Evolutionary conservation across 345 rosid genomes (phyloP).

Genomic region (Pseudoturritis turrita): DNA sequence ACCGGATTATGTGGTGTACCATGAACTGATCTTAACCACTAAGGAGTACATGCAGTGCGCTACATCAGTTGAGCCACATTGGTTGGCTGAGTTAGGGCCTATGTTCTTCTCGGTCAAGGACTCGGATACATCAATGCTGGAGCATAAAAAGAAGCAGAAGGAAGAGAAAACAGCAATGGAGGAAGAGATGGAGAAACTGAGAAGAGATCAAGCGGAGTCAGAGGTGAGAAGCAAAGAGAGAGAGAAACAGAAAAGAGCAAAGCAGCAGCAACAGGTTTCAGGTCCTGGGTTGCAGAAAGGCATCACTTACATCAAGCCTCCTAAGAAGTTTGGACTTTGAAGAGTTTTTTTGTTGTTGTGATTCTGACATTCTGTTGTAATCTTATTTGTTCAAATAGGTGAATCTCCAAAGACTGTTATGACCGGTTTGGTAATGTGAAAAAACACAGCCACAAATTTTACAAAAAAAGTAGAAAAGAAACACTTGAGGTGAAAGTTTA

Average conservation of each 20-base stretch:
- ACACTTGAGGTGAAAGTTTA: no score
- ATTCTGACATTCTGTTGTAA: background rate
- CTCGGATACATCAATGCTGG: conserved; percentile 79
- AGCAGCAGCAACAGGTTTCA: conserved; percentile 71
- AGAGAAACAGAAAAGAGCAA: conserved; percentile 57
- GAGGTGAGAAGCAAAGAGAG: conserved; percentile 49
- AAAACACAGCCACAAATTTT: background rate
- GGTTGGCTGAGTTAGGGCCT: conserved; percentile 94
- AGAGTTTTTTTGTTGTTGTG: background rate
- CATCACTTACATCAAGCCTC: conserved; percentile 71
- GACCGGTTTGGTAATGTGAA: conserved; percentile 3
- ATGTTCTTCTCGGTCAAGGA: conserved; percentile 97
- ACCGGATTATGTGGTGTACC: conserved; percentile 86
- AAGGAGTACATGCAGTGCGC: conserved; percentile 99
- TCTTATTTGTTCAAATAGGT: background rate
- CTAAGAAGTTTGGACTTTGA: conserved; percentile 77
- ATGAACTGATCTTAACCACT: conserved; percentile 76
- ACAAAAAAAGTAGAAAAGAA: background rate
- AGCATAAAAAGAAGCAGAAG: conserved; percentile 89
- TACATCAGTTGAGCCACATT: conserved; percentile 89
- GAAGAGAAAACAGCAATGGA: conserved; percentile 92
- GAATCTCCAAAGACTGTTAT: background rate
- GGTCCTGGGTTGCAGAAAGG: conserved; percentile 66
- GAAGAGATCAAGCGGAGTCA: conserved; percentile 64
- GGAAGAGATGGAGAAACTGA: conserved; percentile 86